Evolutionary conservation across 176 grass and related monocot species (phyloP).

Genomic region (Zoysia japonica): DNA sequence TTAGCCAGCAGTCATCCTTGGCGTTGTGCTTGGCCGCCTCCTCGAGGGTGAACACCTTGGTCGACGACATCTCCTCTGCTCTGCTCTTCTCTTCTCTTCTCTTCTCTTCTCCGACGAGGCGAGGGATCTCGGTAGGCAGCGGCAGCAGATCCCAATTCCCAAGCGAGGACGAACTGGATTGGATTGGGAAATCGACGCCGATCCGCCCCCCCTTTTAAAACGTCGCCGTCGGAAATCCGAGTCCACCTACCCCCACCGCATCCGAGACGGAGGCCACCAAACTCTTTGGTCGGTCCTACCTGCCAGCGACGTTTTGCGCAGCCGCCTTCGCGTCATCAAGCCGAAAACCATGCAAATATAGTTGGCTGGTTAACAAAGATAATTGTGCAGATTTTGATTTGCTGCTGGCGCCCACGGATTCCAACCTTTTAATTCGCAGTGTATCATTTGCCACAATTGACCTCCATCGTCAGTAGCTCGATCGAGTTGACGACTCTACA

Average conservation of each 20-base stretch:
- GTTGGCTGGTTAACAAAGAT: no score
- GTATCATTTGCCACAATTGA: no score
- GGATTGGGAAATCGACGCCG: not conserved
- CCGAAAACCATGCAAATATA: not conserved
- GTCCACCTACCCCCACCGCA: not conserved
- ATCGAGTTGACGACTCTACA: no score
- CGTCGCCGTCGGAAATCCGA: not conserved
- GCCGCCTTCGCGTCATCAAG: not conserved
- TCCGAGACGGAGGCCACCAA: not conserved
- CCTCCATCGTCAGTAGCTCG: no score
- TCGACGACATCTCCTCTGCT: slow-evolving; percentile 29
- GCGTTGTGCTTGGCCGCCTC: slow-evolving; percentile 73
- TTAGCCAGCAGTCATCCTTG: slow-evolving; percentile 79
- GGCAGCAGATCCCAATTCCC: not conserved
- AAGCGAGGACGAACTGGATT: not conserved
- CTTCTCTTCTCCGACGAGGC: not conserved
- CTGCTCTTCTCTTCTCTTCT: not conserved
- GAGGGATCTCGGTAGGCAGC: not conserved
- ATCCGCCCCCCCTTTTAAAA: not conserved
- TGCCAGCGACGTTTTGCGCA: not conserved
- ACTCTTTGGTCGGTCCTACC: not conserved
- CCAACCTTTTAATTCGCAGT: not conserved
- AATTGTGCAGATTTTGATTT: not conserved
- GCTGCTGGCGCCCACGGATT: not conserved
- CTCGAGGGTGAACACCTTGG: slow-evolving; percentile 55